These are phyloP conservation scores for Trichoderma brevicompactum DNA, from an alignment of 2,329 filamentous ascomycete genomes.

Conservation along the genomic window DNA sequence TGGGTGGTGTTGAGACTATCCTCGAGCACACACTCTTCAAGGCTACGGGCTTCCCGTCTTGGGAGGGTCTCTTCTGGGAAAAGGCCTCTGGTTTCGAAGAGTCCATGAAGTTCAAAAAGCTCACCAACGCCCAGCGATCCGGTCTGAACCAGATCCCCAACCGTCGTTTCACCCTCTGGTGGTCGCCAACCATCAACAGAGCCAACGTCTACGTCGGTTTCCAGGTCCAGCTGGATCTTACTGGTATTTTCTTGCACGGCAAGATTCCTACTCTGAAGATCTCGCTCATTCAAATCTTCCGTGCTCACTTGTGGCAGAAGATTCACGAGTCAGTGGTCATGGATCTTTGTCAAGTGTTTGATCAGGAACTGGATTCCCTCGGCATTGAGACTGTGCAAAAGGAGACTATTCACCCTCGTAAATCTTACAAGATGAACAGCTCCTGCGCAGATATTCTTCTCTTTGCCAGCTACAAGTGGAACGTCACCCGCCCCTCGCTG, in stretches of 20 bases:
- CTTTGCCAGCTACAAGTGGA: constrained; percentile 99
- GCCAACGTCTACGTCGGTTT: constrained; percentile 99
- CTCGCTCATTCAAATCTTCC: constrained; percentile 97
- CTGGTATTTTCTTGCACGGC: constrained; percentile 97
- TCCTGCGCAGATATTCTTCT: constrained; percentile 96
- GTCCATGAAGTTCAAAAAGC: constrained; percentile 96
- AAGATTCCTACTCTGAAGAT: constrained; percentile 99
- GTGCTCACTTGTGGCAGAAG: constrained; percentile 99
- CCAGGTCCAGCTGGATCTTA: constrained; percentile 96
- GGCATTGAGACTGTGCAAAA: constrained; percentile 98
- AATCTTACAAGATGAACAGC: constrained; percentile 99
- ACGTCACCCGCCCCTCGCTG: constrained; percentile 89
- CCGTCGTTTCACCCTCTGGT: constrained; percentile 97
- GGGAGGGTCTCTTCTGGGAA: constrained; percentile 96
- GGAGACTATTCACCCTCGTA: constrained; percentile 97
- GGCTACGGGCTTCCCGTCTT: constrained; percentile 92
- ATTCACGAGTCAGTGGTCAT: constrained; percentile 99
- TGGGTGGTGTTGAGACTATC: constrained; percentile 97
- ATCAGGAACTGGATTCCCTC: constrained; percentile 93
- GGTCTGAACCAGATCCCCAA: constrained; percentile 99
- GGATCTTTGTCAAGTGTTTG: constrained; percentile 98
- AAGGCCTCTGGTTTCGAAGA: constrained; percentile 63
- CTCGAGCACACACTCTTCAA: constrained; percentile 97
- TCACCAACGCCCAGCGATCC: constrained; percentile 94
- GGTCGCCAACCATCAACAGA: constrained; percentile 90